Conservation (phyloP, 2,329 filamentous ascomycete species). For the Phoma sp. region DNA sequence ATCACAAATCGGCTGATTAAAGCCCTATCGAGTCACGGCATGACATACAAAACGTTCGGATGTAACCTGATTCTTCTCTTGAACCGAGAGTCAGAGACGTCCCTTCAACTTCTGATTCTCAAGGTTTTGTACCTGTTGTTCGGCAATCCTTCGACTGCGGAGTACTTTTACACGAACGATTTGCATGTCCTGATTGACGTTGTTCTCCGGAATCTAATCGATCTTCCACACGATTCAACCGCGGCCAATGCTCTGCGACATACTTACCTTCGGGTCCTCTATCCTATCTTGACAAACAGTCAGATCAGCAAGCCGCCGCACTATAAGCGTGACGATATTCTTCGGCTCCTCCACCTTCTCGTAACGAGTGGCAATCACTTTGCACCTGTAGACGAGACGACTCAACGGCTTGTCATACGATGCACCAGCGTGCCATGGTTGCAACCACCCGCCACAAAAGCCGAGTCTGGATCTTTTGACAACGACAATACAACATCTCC, state of each 20-base stretch:
- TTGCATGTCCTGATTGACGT: constrained; percentile 93
- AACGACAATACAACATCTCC: constrained; percentile 33
- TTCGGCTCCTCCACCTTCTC: constrained; percentile 77
- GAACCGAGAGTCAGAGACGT: constrained; percentile 92
- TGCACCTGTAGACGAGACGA: constrained; percentile 81
- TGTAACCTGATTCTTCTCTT: constrained; percentile 96
- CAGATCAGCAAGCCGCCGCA: constrained; percentile 86
- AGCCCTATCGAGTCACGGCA: constrained; percentile 80
- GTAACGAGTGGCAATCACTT: constrained; percentile 73
- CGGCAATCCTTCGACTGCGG: constrained; percentile 87
- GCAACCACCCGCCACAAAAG: constrained; percentile 25
- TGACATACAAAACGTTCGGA: constrained; percentile 89
- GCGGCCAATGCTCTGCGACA: constrained; percentile 71
- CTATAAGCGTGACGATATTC: constrained; percentile 89
- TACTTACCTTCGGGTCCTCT: constrained; percentile 92
- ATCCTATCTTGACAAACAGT: constrained; percentile 88
- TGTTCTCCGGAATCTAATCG: constrained; percentile 94
- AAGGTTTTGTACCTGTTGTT: constrained; percentile 96
- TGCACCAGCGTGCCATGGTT: constrained; percentile 78
- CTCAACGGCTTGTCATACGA: constrained; percentile 76
- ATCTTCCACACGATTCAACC: constrained; percentile 81
- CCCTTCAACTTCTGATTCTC: constrained; percentile 91
- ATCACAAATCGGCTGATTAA: constrained; percentile 96
- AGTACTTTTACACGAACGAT: constrained; percentile 99
- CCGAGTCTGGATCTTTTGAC: constrained; percentile 29